Base-by-base conservation (phyloP, 2,329 filamentous ascomycete genomes). In the Neoascochyta sp. region DNA sequence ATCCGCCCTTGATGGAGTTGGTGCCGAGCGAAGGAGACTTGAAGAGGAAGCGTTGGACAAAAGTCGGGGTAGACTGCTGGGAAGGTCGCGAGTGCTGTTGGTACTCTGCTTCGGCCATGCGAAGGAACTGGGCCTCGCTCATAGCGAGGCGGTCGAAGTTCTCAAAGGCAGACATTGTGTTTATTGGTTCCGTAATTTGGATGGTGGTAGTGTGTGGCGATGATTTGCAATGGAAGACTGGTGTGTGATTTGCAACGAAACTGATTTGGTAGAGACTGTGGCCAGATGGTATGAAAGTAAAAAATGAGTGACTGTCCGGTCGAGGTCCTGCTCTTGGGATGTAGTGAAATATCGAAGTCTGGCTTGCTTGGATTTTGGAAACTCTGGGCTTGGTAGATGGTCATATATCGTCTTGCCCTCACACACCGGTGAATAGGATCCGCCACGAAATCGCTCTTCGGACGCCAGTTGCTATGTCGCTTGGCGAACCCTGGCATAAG, bases 81-180 rank as follows among this genome's bases (percentile, higher is more conserved):
- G 23, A 15, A 3, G 36, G 36, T 16, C 27, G 31, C 11, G 26
- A 29, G 11, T 19, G 9, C 5, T 23, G 20, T 13, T 27, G 29
- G 3, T 30, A 4, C 5, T 38, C 35, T 15, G 32, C 32, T 16
- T 39, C 32, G 8, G 36, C 31, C 32, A 39, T 35, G 15, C 24
- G 31, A 4, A 39, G 27, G 18, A 39, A 39, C 10, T 35, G 27
- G 2, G 31, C 22, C n/a, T 39, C 36, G 36, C 31, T 39, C 36
- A 39, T 39, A 11, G 28, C 36, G 25, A 39, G 36, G n/a, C 36
- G 36, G 18, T 39, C 36, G 22, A 39, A 39, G 31, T 17, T 39
- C 27, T 39, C 25, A 13, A 39, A 39, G 10, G 32, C 18, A 24
- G 36, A 39, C 36, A 39, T 39, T 12, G 14, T 36, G 24, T 7